Evolutionary conservation across 2,329 filamentous ascomycete species (phyloP).

Genomic region (Myrmaecium sp.): DNA sequence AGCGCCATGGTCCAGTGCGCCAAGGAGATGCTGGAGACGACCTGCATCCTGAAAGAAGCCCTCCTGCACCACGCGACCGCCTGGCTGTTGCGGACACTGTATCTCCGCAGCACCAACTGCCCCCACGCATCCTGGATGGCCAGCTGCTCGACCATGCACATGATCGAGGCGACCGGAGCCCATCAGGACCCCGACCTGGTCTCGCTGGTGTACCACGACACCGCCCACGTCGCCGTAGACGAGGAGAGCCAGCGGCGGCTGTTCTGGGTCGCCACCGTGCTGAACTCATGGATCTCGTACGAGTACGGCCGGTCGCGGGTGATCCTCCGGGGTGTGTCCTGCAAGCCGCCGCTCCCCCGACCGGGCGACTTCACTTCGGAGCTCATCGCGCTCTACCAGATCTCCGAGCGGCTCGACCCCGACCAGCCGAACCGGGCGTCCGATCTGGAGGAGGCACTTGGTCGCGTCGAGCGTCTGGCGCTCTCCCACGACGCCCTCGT

Average conservation of each 20-base stretch:
- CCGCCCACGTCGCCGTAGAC: too few species aligned
- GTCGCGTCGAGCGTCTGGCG: slow-evolving; percentile 22
- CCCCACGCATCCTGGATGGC: slow-evolving; percentile 41
- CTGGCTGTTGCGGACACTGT: slow-evolving; percentile 37
- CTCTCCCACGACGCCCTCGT: slow-evolving; percentile 28
- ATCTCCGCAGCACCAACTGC: slow-evolving; percentile 35
- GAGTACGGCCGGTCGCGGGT: slow-evolving; percentile 40
- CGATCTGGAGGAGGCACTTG: slow-evolving; percentile 28
- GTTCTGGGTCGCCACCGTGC: slow-evolving; percentile 36
- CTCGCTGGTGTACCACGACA: too few species aligned
- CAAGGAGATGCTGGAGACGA: slow-evolving; percentile 31
- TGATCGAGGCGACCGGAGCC: slow-evolving; percentile 36
- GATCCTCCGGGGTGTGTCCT: slow-evolving; percentile 28
- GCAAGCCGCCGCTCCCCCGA: slow-evolving; percentile 21
- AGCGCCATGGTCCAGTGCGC: slow-evolving; percentile 22
- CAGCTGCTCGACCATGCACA: slow-evolving; percentile 40
- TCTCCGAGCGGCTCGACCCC: slow-evolving; percentile 38
- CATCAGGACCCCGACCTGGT: slow-evolving; percentile 23
- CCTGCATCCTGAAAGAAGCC: slow-evolving; percentile 29
- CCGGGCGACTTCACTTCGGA: slow-evolving; percentile 29
- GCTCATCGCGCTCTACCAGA: slow-evolving; percentile 34
- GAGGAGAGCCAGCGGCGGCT: slow-evolving; percentile 26
- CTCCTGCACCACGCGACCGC: slow-evolving; percentile 26
- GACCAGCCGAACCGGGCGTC: slow-evolving; percentile 24
- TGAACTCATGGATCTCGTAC: slow-evolving; percentile 43